Evolutionary conservation across 2,329 filamentous ascomycete genomes (phyloP).

Genomic region (Arthroderma sp.): DNA sequence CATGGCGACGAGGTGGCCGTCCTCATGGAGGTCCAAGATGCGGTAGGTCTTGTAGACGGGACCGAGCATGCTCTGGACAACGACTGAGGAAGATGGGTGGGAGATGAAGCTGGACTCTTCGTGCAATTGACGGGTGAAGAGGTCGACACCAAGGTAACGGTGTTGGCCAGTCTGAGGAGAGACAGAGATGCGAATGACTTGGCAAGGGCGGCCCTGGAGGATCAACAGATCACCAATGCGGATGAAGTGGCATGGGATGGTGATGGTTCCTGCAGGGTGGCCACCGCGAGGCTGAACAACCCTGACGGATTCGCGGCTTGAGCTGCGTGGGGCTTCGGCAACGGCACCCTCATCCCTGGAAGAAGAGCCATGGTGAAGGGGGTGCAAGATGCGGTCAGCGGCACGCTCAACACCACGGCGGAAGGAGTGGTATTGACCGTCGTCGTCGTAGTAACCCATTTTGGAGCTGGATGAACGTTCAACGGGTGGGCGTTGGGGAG

Average conservation of each 20-base stretch:
- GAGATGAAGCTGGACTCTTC: constrained; percentile 97
- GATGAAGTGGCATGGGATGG: constrained; percentile 99
- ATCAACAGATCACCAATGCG: constrained; percentile 97
- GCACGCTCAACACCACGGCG: constrained; percentile 56
- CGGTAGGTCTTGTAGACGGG: constrained; percentile 99
- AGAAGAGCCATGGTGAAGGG: constrained; percentile 41
- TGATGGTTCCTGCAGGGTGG: constrained; percentile 65
- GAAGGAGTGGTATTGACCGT: constrained; percentile 62
- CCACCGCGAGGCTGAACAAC: constrained; percentile 39
- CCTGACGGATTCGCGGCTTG: constrained; percentile 32
- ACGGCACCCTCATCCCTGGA: constrained; percentile 29
- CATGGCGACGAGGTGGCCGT: constrained; percentile 76
- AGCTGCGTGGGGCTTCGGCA: too few species aligned
- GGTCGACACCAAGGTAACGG: constrained; percentile 98
- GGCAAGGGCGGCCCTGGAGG: constrained; percentile 96
- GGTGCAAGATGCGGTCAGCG: constrained; percentile 52
- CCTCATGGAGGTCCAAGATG: constrained; percentile 90
- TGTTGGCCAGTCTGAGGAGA: constrained; percentile 97
- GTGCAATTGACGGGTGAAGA: constrained; percentile 99
- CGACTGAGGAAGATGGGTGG: constrained; percentile 89
- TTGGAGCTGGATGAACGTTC: constrained; percentile 43
- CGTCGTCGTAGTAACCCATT: constrained; percentile 72
- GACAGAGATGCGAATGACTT: constrained; percentile 99
- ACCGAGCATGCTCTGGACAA: constrained; percentile 98
- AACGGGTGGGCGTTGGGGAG: constrained; percentile 38